Conservation (phyloP, 306 rosid genomes). For the Trifolium repens region DNA sequence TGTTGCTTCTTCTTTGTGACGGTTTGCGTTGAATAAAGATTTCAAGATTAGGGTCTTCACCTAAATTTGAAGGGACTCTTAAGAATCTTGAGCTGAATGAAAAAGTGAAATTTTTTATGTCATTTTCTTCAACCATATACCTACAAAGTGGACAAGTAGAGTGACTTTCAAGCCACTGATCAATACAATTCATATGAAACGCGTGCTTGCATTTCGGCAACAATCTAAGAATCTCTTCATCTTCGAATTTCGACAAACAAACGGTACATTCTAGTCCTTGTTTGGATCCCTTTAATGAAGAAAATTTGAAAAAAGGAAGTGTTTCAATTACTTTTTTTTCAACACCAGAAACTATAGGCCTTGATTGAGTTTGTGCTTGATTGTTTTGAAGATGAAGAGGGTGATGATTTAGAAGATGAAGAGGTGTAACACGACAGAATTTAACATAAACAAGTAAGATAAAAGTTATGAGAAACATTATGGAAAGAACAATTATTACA, state of each 20-base stretch:
- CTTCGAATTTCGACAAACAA: conserved; percentile 79
- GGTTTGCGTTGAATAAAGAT: conserved; percentile 75
- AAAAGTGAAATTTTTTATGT: conserved; percentile 44
- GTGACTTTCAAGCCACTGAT: conserved; percentile 85
- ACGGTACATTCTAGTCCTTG: conserved; percentile 87
- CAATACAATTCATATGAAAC: conserved; percentile 82
- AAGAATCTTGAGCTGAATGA: conserved; percentile 69
- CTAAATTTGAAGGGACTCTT: conserved; percentile 57
- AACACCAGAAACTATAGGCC: conserved; percentile 61
- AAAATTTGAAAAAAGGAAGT: conserved; percentile 78
- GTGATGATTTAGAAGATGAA: conserved; percentile 15
- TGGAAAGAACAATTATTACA: conserved; percentile 53
- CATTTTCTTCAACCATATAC: conserved; percentile 59
- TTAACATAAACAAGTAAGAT: conserved; percentile 63
- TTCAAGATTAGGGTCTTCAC: conserved; percentile 69
- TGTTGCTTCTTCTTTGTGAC: conserved; percentile 50
- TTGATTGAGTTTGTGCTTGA: conserved; percentile 34
- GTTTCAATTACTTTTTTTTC: conserved; percentile 68
- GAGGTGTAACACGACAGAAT: conserved; percentile 49
- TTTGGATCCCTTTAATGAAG: conserved; percentile 71
- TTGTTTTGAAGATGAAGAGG: conserved; percentile 15
- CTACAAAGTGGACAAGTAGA: conserved; percentile 91
- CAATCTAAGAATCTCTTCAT: conserved; percentile 65
- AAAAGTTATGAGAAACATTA: conserved; percentile 57
- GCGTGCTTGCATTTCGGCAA: conserved; percentile 89